Percentiles rank a stretch among this genome's conserved stretches.
phyloP scores from a whole-genome alignment of 805 yeast species.

The Metschnikowia lachancei region DNA sequence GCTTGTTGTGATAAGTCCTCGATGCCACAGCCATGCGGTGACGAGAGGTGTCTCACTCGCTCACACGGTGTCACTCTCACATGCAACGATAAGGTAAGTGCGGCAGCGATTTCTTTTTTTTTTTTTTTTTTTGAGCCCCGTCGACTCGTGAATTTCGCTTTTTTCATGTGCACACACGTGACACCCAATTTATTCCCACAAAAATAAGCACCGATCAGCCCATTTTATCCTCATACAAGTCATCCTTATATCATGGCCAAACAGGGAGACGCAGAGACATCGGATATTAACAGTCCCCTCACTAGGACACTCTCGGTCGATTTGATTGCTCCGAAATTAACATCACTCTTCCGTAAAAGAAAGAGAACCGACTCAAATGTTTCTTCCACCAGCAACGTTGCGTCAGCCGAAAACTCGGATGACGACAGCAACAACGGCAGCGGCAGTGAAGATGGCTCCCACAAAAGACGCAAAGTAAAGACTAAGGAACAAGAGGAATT shows the following conservation, averaged over 20 bases:
- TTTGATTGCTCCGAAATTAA: constrained; percentile 36
- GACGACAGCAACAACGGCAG: constrained; percentile 8
- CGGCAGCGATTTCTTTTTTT: not conserved
- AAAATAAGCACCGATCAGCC: constrained; percentile 5
- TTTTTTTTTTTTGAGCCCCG: constrained; percentile 2
- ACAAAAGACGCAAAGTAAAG: constrained; percentile 25
- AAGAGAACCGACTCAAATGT: constrained; percentile 18
- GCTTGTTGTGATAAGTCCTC: no score
- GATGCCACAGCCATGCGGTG: no score
- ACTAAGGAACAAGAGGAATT: constrained; percentile 30
- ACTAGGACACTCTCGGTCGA: constrained; percentile 41
- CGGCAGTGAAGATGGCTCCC: constrained; percentile 12
- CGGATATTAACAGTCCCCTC: constrained; percentile 19
- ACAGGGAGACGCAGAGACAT: constrained; percentile 10
- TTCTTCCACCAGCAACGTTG: constrained; percentile 7
- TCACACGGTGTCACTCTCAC: no score
- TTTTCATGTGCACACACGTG: constrained; percentile 12
- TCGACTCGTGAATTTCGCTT: constrained; percentile 5
- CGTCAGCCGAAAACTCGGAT: constrained; percentile 13
- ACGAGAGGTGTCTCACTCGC: no score
- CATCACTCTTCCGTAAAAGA: constrained; percentile 27
- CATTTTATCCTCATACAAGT: not conserved
- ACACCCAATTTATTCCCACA: constrained; percentile 8
- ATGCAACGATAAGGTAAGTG: constrained; percentile 1
- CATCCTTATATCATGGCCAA: constrained; percentile 6